Evolutionary conservation across 108 stramenopile species (phyloP), one percentile per base, ranked within the genome.

Genomic region (Asterionellopsis glacialis): DNA sequence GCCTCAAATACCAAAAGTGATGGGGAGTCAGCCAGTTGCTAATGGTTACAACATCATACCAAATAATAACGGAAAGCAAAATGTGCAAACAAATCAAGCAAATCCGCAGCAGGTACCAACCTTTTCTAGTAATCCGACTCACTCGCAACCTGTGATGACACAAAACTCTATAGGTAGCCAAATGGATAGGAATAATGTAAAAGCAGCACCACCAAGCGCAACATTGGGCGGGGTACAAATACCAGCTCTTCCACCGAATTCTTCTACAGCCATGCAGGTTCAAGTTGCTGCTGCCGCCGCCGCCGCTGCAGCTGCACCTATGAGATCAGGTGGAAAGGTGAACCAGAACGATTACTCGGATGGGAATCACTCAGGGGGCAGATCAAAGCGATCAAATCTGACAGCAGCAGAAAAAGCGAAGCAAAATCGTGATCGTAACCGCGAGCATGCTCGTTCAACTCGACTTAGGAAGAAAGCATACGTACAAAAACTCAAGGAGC

Each of bases 381-480:
- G 15, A 18, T 11, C 53, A n/a, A 33, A 33, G 7, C 33, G 33
- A 33, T 33, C 33, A 33, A 33, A 33, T 33, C 51, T 81, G 40
- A 76, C 70, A 9, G 45, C 76, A 43, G 76, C 80, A 56, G 80
- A 94, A 70, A 75, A 79, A 54, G 81, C 80, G 22, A 73, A 87
- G 58, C 80, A 79, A 54, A 82, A 84, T 52, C 81, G 93, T 25
- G 95, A 97, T 61, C 75, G 95, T 15, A 98, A 98, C 68, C 72
- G 95, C 25, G 97, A 95, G 74, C 94, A 98, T 65, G 97, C 97
- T 14, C 64, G 90, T 24, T 96, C 91, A 42, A 96, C 97, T 10
- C 80, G 97, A 38, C 82, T 95, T 9, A 85, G 95, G 7, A 98
- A 98, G 72, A 98, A 98, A 65, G 95, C 94, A 14, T 96, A 96